These are phyloP conservation scores for Colletotrichum navitas DNA, from an alignment of 2,329 filamentous ascomycete genomes.

Conservation along the genomic window DNA sequence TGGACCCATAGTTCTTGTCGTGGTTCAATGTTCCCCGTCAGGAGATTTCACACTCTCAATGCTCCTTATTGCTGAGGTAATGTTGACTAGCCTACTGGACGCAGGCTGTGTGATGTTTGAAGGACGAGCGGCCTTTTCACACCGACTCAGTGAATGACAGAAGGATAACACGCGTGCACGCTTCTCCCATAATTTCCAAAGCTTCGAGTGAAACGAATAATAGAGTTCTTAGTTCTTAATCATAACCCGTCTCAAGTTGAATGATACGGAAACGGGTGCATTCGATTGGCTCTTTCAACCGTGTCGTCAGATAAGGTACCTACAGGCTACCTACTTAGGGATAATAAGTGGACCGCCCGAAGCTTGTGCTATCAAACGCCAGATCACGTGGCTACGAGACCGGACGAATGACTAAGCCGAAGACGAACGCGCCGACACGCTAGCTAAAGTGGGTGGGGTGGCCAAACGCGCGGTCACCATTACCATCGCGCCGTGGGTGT, in stretches of 20 bases:
- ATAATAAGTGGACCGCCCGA: not conserved
- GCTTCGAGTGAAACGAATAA: not conserved
- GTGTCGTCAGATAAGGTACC: not conserved
- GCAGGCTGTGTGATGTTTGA: not conserved
- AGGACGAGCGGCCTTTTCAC: not conserved
- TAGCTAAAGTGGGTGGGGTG: slow-evolving; percentile 41
- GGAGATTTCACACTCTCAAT: not conserved
- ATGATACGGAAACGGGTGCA: too few relatives aligned
- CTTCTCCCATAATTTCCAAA: not conserved
- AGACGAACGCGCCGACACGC: slow-evolving; percentile 26
- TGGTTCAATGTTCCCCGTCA: not conserved
- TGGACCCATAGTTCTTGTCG: not conserved
- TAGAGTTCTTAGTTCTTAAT: not conserved
- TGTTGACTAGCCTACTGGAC: not conserved
- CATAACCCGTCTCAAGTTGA: not conserved
- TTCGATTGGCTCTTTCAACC: not conserved
- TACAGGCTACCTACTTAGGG: not conserved
- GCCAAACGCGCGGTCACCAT: slow-evolving; percentile 33
- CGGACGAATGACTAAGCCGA: slow-evolving; percentile 20
- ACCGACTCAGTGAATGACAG: not conserved
- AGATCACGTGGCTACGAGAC: slow-evolving; percentile 41
- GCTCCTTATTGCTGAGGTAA: not conserved
- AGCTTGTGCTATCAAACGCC: slow-evolving; percentile 17
- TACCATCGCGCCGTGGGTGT: slow-evolving; percentile 6
- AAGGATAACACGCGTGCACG: not conserved